A percentile compares a stretch with the other conserved stretches of the same genome.
These are phyloP conservation scores for Borovskyia barvae DNA, from an alignment of 208 protist species.

Conservation along the genomic window DNA sequence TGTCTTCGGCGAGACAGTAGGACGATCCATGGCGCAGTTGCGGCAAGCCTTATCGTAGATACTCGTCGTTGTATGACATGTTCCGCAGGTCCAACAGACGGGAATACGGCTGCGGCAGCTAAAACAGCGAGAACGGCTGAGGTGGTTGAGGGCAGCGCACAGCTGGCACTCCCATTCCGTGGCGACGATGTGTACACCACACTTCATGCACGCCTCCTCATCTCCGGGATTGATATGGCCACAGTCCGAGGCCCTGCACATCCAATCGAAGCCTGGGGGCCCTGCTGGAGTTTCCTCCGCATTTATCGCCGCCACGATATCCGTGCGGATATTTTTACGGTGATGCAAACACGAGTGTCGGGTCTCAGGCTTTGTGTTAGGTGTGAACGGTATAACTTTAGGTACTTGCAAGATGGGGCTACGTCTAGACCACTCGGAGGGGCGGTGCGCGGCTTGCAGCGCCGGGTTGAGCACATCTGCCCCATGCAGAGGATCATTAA, in stretches of 20 bases:
- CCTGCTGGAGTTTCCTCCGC: slow-evolving; percentile 25
- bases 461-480: slow-evolving; percentile 24
- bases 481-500: slow-evolving; percentile 46
- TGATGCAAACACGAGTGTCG: slow-evolving; percentile 21
- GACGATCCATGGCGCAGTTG: slow-evolving; percentile 42
- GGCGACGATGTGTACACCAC: slow-evolving; percentile 54
- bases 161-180: slow-evolving; percentile 79
- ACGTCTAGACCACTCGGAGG: background rate
- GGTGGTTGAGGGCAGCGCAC: slow-evolving; percentile 82
- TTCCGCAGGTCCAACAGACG: slow-evolving; percentile 64
- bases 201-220: slow-evolving; percentile 65
- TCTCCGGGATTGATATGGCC: slow-evolving; percentile 76
- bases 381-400: slow-evolving; percentile 12
- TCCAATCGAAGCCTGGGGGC: slow-evolving; percentile 86
- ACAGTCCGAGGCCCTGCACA: slow-evolving; percentile 68
- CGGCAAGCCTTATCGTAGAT: slow-evolving; percentile 80
- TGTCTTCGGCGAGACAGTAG: slow-evolving; percentile 45
- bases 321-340: background rate
- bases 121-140: slow-evolving; percentile 74
- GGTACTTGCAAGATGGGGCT: slow-evolving; percentile 5
- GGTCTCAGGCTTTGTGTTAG: background rate
- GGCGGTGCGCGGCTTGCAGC: background rate
- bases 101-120: slow-evolving; percentile 66
- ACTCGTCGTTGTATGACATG: slow-evolving; percentile 54
- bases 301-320: background rate